Evolutionary conservation across 805 yeast genomes (phyloP).

Genomic region (Komagataella mondaviorum): DNA sequence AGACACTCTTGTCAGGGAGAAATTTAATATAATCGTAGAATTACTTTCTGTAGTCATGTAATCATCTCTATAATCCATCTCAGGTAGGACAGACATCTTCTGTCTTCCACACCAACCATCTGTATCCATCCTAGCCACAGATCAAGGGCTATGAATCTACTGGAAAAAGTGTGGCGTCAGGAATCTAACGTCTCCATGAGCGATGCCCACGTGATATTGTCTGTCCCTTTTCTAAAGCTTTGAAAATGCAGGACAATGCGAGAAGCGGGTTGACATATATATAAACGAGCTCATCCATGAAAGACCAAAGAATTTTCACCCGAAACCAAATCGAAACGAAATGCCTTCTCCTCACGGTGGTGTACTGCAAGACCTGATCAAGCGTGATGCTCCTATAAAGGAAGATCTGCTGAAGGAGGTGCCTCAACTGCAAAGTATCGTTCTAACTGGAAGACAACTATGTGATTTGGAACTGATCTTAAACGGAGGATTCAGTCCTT

Average conservation of each 20-base stretch:
- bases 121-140: not conserved
- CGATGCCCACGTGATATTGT: not conserved
- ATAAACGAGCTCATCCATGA: not conserved
- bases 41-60: too few species aligned
- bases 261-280: not conserved
- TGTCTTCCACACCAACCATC: too few species aligned
- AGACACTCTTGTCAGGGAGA: not conserved
- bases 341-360: slow-evolving; percentile 93
- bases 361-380: slow-evolving; percentile 66
- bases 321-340: slow-evolving; percentile 1
- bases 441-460: slow-evolving; percentile 73
- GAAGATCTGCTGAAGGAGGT: slow-evolving; percentile 46
- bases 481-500: slow-evolving; percentile 90
- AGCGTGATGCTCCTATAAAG: slow-evolving; percentile 61
- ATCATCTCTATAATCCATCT: not conserved
- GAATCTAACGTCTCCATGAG: not conserved
- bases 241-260: not conserved
- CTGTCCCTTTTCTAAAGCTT: not conserved
- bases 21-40: not conserved
- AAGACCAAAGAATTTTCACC: not conserved
- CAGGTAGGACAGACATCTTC: too few species aligned
- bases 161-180: not conserved
- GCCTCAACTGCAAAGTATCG: slow-evolving; percentile 28
- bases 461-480: slow-evolving; percentile 88
- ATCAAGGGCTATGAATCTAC: not conserved